phyloP scores from a whole-genome alignment of 164 flowering plant species.

The Stephania japonica region DNA sequence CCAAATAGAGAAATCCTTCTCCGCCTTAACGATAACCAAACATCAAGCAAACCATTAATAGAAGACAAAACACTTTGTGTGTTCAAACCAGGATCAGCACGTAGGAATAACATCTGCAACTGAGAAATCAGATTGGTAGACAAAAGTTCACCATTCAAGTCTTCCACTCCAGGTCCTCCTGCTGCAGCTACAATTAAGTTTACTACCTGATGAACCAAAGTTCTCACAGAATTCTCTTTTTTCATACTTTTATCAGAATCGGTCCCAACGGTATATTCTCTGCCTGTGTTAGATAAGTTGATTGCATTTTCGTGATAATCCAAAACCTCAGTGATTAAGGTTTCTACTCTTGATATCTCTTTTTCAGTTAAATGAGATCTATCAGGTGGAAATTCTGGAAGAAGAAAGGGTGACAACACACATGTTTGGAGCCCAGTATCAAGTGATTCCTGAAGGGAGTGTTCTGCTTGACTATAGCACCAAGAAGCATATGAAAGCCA shows the following conservation, averaged over 20 bases:
- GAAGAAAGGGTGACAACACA: slow-evolving; percentile 53
- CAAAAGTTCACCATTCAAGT: slow-evolving; percentile 37
- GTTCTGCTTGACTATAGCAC: slow-evolving; percentile 75
- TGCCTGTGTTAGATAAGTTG: slow-evolving; percentile 19
- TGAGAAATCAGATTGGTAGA: slow-evolving; percentile 51
- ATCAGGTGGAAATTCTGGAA: slow-evolving; percentile 46
- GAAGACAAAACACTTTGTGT: slow-evolving; percentile 29
- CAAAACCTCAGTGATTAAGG: slow-evolving; percentile 35
- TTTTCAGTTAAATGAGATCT: slow-evolving; percentile 57
- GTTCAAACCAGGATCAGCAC: slow-evolving; percentile 31
- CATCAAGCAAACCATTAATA: slow-evolving; percentile 44
- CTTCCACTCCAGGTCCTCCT: slow-evolving; percentile 68
- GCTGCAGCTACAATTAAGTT: slow-evolving; percentile 65
- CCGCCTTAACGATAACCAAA: slow-evolving; percentile 78
- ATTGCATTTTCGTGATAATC: slow-evolving; percentile 15
- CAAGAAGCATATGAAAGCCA: slow-evolving; percentile 97
- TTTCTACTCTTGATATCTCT: slow-evolving; percentile 52
- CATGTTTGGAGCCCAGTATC: slow-evolving; percentile 39
- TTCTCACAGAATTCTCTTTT: slow-evolving; percentile 21
- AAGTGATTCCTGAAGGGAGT: slow-evolving; percentile 28
- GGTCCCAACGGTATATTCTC: slow-evolving; percentile 20
- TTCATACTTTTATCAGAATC: slow-evolving; percentile 28
- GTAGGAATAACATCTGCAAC: slow-evolving; percentile 37
- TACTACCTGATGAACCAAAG: slow-evolving; percentile 51
- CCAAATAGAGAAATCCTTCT: slow-evolving; percentile 87